A percentile compares a stretch with the other conserved stretches of the same genome.
Conservation (phyloP, 2,329 filamentous ascomycete species). For the Colletotrichum tamarilloi region DNA sequence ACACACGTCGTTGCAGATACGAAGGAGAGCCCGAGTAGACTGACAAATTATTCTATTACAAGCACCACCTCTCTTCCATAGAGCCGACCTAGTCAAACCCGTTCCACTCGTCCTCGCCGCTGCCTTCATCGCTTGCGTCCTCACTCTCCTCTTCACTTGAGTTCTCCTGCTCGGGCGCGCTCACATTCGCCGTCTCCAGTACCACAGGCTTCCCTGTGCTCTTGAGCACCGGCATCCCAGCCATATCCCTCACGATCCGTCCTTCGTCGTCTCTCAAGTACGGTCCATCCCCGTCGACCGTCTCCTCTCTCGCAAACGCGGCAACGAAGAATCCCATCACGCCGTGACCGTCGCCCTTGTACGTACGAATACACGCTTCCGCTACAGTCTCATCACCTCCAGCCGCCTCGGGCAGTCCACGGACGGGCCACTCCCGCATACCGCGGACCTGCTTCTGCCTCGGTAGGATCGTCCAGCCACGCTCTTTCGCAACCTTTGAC, state of each 20-base stretch:
- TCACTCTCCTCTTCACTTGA: constrained; percentile 13
- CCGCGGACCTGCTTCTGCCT: constrained; percentile 81
- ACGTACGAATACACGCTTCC: constrained; percentile 83
- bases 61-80: neutral
- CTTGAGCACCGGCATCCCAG: constrained; percentile 51
- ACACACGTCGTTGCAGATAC: neutral
- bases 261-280: constrained; percentile 67
- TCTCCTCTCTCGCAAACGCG: constrained; percentile 76
- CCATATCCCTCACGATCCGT: constrained; percentile 56
- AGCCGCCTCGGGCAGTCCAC: constrained; percentile 65
- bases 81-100: constrained; percentile 37
- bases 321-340: constrained; percentile 97
- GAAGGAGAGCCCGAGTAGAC: neutral
- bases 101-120: constrained; percentile 48
- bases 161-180: neutral
- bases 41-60: neutral
- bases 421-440: constrained; percentile 79
- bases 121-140: constrained; percentile 38
- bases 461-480: constrained; percentile 82
- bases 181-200: constrained; percentile 38
- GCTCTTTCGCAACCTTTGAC: constrained; percentile 72
- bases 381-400: constrained; percentile 64
- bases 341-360: constrained; percentile 82
- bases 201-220: constrained; percentile 46
- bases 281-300: constrained; percentile 55